Evolutionary conservation across 495 filamentous ascomycete genomes (phyloP).

Genomic region (Xylaria scruposa): DNA sequence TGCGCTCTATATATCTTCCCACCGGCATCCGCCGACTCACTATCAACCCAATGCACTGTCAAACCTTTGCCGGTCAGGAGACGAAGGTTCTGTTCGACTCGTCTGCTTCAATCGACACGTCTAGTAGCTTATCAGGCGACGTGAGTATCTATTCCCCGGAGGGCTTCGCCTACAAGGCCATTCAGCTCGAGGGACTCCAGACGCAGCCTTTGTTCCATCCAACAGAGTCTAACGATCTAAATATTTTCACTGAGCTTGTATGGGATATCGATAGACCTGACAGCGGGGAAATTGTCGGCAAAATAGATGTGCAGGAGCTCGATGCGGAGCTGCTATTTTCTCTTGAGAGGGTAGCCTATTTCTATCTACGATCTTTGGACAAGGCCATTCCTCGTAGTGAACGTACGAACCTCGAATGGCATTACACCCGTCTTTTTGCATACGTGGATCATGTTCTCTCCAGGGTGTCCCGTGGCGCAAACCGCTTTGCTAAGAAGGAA

Average conservation of each 20-base stretch:
- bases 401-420: neutral
- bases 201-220: neutral
- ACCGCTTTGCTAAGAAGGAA: neutral
- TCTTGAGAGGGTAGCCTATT: constrained; percentile 39
- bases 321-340: neutral
- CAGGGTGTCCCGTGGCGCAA: neutral
- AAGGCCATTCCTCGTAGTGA: neutral
- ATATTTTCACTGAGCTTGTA: constrained; percentile 1
- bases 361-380: constrained; percentile 29
- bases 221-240: neutral
- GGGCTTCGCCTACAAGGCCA: neutral
- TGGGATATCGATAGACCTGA: constrained; percentile 14
- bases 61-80: neutral
- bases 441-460: neutral
- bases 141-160: neutral
- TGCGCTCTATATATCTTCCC: constrained; percentile 36
- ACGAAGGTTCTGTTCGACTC: neutral
- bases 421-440: neutral
- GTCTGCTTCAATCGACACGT: neutral
- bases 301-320: neutral
- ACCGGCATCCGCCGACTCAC: constrained; percentile 28
- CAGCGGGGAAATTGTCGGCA: neutral
- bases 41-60: constrained; percentile 20
- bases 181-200: constrained; percentile 5
- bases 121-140: neutral